phyloP scores from a whole-genome alignment of 2,329 filamentous ascomycete genomes.

The Trichoderma oligosporum region DNA sequence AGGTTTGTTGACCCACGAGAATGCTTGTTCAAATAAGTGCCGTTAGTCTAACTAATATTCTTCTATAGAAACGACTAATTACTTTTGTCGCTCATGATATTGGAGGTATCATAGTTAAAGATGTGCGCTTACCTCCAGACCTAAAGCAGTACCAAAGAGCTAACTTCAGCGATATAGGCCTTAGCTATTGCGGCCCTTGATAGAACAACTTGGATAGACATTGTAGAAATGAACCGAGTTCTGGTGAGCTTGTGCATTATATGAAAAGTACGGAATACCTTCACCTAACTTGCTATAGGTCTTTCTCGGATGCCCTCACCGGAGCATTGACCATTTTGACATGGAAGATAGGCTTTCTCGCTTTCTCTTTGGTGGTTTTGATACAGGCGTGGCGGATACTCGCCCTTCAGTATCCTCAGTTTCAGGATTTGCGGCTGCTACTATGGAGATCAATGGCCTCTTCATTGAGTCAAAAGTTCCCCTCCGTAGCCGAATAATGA shows the following conservation, averaged over 20 bases:
- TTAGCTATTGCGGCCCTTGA: constrained; percentile 7
- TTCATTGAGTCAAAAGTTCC: constrained; percentile 18
- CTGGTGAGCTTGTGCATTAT: not conserved
- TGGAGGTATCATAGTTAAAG: constrained; percentile 18
- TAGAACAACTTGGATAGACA: constrained; percentile 7
- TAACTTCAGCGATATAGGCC: not conserved
- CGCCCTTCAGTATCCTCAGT: constrained; percentile 16
- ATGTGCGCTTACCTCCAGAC: constrained; percentile 1
- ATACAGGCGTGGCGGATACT: not conserved
- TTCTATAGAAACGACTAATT: constrained; percentile 7
- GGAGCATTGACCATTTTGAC: constrained; percentile 7
- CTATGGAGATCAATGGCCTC: constrained; percentile 19
- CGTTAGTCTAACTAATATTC: not conserved
- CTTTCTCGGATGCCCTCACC: constrained; percentile 15
- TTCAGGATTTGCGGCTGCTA: constrained; percentile 12
- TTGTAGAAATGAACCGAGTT: constrained; percentile 16
- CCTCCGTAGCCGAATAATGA: constrained; percentile 17
- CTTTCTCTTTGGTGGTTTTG: constrained; percentile 15
- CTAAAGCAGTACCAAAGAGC: too few species aligned
- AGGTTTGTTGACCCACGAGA: not conserved
- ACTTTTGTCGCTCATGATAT: constrained; percentile 18
- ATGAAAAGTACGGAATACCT: too few species aligned
- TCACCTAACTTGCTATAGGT: constrained; percentile 8
- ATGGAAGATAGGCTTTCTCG: constrained; percentile 20
- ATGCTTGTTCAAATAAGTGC: not conserved